phyloP scores from a whole-genome alignment of 2,329 filamentous ascomycete species.

The Coniochaeta hoffmannii region DNA sequence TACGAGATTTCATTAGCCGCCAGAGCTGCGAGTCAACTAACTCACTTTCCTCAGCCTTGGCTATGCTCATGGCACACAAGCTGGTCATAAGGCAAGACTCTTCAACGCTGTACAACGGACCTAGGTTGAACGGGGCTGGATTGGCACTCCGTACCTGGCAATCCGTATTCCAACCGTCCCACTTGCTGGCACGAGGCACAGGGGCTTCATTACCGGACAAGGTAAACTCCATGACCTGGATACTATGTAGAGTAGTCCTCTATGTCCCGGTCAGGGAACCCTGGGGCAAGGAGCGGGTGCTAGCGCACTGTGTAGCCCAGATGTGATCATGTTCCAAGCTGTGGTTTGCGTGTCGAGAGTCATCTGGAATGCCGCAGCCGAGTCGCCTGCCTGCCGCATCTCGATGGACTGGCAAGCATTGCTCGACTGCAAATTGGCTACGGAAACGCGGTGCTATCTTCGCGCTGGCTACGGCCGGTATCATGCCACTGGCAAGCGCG shows the following conservation, averaged over 20 bases:
- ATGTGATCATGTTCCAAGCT: neutral
- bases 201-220: neutral
- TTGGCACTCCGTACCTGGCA: neutral
- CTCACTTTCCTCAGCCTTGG: neutral
- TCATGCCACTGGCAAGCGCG: neutral
- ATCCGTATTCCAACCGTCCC: neutral
- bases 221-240: neutral
- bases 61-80: neutral
- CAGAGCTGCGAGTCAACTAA: neutral
- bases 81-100: neutral
- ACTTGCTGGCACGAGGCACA: neutral
- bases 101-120: neutral
- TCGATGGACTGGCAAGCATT: neutral
- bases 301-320: neutral
- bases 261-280: neutral
- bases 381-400: slow-evolving; percentile 1
- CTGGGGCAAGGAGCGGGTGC: neutral
- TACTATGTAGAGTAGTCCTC: neutral
- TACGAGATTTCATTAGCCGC: neutral
- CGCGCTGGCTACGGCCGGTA: neutral
- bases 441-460: no score
- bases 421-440: neutral
- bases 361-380: neutral
- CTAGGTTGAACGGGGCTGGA: neutral
- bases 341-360: neutral